phyloP scores from a whole-genome alignment of 2,329 filamentous ascomycete species.

The Penicillium brevicompactum region DNA sequence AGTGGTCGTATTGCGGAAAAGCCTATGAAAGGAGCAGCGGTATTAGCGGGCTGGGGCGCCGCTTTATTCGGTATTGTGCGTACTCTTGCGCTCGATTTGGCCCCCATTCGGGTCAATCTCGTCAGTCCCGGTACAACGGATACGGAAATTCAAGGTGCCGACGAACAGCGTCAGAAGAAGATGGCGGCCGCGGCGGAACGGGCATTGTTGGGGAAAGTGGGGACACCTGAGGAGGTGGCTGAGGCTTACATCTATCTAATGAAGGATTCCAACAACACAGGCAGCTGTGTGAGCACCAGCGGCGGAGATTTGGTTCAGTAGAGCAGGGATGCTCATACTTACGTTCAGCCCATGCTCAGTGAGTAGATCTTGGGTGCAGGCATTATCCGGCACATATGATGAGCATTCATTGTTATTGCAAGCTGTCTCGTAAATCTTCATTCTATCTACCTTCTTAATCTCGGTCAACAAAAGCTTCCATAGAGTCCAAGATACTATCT shows the following conservation, averaged over 20 bases:
- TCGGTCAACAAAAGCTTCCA: too few species aligned
- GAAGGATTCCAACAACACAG: constrained; percentile 34
- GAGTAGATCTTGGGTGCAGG: too few species aligned
- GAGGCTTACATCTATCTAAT: constrained; percentile 54
- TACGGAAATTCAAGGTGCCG: constrained; percentile 9
- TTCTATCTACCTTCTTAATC: too few species aligned
- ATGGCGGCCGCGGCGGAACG: constrained; percentile 2
- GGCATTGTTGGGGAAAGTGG: constrained; percentile 19
- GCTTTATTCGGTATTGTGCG: constrained; percentile 12
- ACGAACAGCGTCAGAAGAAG: neutral
- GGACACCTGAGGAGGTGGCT: constrained; percentile 43
- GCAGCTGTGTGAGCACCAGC: constrained; percentile 48
- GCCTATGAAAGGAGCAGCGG: constrained; percentile 6
- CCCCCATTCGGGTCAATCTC: constrained; percentile 15
- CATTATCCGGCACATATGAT: too few species aligned
- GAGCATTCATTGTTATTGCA: too few species aligned
- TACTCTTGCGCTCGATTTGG: constrained; percentile 13
- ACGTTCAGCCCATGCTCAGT: too few species aligned
- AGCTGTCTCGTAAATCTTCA: too few species aligned
- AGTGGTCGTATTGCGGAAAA: constrained; percentile 11
- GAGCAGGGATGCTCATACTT: neutral
- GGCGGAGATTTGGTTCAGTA: constrained; percentile 19
- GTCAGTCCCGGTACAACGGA: constrained; percentile 13
- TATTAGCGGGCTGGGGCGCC: constrained; percentile 2
- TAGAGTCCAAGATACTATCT: too few species aligned